These are phyloP conservation scores for Didymella glomerata DNA, from an alignment of 2,329 filamentous ascomycete species.

Conservation along the genomic window DNA sequence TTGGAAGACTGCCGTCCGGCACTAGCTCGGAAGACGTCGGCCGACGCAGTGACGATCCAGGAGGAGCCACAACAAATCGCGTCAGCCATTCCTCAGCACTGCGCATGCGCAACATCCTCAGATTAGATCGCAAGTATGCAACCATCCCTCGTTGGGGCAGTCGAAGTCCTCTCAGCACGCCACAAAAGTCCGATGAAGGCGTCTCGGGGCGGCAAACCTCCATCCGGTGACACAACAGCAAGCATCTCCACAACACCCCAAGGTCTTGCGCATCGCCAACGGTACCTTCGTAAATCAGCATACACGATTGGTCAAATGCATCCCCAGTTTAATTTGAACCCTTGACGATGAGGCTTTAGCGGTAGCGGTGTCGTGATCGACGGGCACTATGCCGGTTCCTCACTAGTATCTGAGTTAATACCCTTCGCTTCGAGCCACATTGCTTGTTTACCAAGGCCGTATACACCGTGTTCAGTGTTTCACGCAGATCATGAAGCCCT, in stretches of 20 bases:
- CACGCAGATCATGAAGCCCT: conserved; percentile 8
- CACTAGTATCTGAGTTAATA: not conserved
- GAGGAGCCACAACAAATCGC: not conserved
- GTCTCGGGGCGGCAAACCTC: not conserved
- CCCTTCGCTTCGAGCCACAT: conserved; percentile 16
- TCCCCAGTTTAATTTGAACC: not conserved
- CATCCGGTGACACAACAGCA: conserved; percentile 4
- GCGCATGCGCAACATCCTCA: not conserved
- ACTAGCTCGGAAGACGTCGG: not conserved
- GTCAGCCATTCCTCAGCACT: not conserved
- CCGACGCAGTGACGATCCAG: not conserved
- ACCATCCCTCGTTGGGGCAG: not conserved
- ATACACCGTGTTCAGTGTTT: conserved; percentile 19
- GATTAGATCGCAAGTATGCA: not conserved
- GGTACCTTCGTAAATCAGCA: not conserved
- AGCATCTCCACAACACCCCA: not conserved
- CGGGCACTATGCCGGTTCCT: conserved; percentile 16
- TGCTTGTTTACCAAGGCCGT: conserved; percentile 22
- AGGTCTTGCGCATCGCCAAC: conserved; percentile 3
- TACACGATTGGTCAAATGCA: conserved; percentile 3
- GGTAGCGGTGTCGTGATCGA: conserved; percentile 15
- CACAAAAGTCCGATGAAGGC: not conserved
- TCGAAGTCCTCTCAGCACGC: not conserved
- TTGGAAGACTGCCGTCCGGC: not conserved
- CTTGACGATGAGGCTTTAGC: conserved; percentile 4